These are phyloP conservation scores for Fistulinella staudtii DNA, from an alignment of 1,284 basidiomycete genomes.

Conservation along the genomic window DNA sequence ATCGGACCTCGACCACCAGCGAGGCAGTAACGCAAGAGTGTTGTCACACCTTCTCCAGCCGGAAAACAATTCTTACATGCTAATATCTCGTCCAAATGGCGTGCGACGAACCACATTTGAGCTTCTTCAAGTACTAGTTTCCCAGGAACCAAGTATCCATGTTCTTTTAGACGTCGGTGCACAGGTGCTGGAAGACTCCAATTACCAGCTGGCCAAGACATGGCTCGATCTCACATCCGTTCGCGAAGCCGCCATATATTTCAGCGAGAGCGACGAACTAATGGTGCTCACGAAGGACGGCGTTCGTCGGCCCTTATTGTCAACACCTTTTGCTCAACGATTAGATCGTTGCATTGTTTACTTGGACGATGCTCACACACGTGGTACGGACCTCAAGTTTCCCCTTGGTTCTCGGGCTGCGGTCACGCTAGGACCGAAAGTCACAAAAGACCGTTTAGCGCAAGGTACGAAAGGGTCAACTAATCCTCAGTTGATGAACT, in stretches of 20 bases:
- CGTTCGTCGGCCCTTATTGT: constrained; percentile 33
- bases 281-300: constrained; percentile 39
- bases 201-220: constrained; percentile 33
- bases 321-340: constrained; percentile 40
- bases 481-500: neutral
- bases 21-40: constrained; percentile 35
- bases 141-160: constrained; percentile 35
- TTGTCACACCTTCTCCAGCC: constrained; percentile 40
- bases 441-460: constrained; percentile 48
- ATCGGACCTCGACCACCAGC: constrained; percentile 12
- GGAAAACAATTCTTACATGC: constrained; percentile 41
- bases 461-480: constrained; percentile 39
- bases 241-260: constrained; percentile 42
- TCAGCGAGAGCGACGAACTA: constrained; percentile 41
- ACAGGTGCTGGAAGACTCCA: constrained; percentile 48
- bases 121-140: constrained; percentile 35
- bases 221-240: constrained; percentile 38
- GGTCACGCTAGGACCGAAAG: constrained; percentile 47
- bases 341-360: constrained; percentile 46
- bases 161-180: constrained; percentile 55
- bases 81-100: constrained; percentile 19
- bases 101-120: constrained; percentile 26
- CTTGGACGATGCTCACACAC: constrained; percentile 52
- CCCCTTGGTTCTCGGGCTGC: constrained; percentile 41
- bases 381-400: constrained; percentile 51